Base-by-base conservation (phyloP, 2,329 filamentous ascomycete species). In the Fusarium fujikuroi region DNA sequence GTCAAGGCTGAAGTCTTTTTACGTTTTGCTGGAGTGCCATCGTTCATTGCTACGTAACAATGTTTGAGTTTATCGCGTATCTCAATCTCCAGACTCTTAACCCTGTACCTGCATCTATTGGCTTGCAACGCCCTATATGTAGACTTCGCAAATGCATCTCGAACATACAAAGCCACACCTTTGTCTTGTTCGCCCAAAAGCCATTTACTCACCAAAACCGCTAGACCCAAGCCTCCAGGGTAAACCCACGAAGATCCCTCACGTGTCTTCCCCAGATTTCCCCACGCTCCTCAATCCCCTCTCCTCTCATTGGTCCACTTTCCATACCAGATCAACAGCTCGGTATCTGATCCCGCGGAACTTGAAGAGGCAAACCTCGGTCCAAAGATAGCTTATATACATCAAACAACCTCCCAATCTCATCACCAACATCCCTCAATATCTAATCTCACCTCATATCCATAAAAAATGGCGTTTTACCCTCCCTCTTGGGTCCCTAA, bases 401-500 rank as follows among this genome's bases (percentile, higher is more conserved):
- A 21, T 10, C 14, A 25, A 47, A 18, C 1, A 57, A 5, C 9
- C 30, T 6, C 9, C 14, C 30, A 21, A 47, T 6, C 19, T 9
- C 5, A 58, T 58, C 23, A 7, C 1, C 7, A 14, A 10, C 2
- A 5, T 4, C 18, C 14, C 9, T 8, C 16, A 36, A 18, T n/a
- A 15, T 2, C 15, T 0, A n/a, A 15, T 58, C 2, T 8, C 11
- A n/a, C 16, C 4, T 16, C 7, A 3, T 3, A n/a, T 0, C 7
- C 19, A 4, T 4, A 5, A 16, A 16, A 21, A n/a, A 73, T 73
- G 70, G 42, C 60, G 16, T 74, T 73, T 2, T 30, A 61, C 5
- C 54, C 70, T 10, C 70, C 70, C 1, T 46, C 62, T 8, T 73
- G 70, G 70, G 58, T 53, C 6, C 70, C 70, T 12, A 23, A 58